These are phyloP conservation scores for Fusarium sp. DNA, from an alignment of 2,329 filamentous ascomycete genomes.

Conservation along the genomic window DNA sequence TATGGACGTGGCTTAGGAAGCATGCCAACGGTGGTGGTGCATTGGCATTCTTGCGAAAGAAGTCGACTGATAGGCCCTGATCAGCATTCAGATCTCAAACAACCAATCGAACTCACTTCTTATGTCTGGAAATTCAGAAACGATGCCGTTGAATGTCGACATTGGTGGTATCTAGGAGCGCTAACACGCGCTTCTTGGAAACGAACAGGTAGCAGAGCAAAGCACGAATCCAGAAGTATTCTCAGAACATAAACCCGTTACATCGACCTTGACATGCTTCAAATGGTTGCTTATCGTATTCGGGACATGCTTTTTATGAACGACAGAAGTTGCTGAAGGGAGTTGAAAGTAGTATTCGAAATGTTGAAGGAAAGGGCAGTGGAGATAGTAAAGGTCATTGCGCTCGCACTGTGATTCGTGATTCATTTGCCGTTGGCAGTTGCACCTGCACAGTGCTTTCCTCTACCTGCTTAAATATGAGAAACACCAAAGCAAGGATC, in stretches of 20 bases:
- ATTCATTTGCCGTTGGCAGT: not conserved
- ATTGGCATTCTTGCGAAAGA: constrained; percentile 72
- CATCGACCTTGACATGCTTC: fast-evolving
- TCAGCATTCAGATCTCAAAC: not conserved
- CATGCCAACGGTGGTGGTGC: constrained; percentile 77
- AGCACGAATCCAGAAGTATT: not conserved
- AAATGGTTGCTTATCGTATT: not conserved
- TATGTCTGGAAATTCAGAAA: constrained; percentile 84
- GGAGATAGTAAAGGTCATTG: not conserved
- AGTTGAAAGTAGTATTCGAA: not conserved
- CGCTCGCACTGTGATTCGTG: not conserved
- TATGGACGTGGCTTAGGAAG: constrained; percentile 93
- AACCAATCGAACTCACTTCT: constrained; percentile 59
- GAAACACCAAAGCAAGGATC: not conserved
- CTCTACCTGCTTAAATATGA: not conserved
- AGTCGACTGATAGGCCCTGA: constrained; percentile 72
- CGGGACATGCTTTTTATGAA: not conserved
- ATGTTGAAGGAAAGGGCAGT: not conserved
- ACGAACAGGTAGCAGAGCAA: not conserved
- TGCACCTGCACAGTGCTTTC: not conserved
- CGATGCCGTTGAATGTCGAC: constrained; percentile 81
- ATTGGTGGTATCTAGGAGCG: constrained; percentile 55
- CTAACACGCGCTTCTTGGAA: not conserved
- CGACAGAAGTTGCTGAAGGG: not conserved
- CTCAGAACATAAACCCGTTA: not conserved